Evolutionary conservation across 306 rosid genomes (phyloP).

Genomic region (Medicago arabica): DNA sequence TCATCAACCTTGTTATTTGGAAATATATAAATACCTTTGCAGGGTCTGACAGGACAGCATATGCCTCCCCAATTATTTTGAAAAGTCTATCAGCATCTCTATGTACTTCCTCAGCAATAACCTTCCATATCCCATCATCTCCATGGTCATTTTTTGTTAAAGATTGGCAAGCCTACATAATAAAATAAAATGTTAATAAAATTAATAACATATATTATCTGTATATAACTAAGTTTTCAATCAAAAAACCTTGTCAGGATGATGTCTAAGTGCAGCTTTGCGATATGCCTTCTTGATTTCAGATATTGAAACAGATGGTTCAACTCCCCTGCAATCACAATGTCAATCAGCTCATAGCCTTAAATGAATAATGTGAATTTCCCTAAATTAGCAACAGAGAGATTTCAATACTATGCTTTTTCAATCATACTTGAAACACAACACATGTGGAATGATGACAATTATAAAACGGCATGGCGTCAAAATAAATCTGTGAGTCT

Average conservation of each 20-base stretch:
- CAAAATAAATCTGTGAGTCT: constrained; percentile 11
- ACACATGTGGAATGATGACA: constrained; percentile 19
- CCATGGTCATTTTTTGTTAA: constrained; percentile 79
- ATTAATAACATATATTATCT: constrained; percentile 8
- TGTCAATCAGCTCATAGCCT: constrained; percentile 39
- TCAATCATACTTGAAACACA: constrained; percentile 20
- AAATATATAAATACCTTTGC: constrained; percentile 62
- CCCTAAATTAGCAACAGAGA: constrained; percentile 28
- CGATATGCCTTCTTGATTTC: constrained; percentile 97
- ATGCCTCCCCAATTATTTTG: constrained; percentile 96
- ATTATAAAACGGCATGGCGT: constrained; percentile 19
- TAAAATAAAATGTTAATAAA: constrained; percentile 41
- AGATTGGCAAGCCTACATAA: constrained; percentile 80
- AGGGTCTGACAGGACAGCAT: constrained; percentile 87
- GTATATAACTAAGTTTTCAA: constrained; percentile 11
- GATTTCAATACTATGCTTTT: constrained; percentile 11
- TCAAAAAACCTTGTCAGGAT: constrained; percentile 88
- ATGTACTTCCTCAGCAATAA: constrained; percentile 78
- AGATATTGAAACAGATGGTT: constrained; percentile 76
- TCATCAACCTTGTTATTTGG: constrained; percentile 27
- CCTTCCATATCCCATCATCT: constrained; percentile 81
- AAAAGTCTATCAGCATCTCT: constrained; percentile 93
- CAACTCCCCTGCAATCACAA: constrained; percentile 81
- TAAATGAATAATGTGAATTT: constrained; percentile 31
- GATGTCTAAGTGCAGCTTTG: constrained; percentile 98